Percentiles rank a stretch among this genome's conserved stretches.
These are phyloP conservation scores for Solanum aculeatissimum DNA, from an alignment of 305 asterid species.

Conservation along the genomic window DNA sequence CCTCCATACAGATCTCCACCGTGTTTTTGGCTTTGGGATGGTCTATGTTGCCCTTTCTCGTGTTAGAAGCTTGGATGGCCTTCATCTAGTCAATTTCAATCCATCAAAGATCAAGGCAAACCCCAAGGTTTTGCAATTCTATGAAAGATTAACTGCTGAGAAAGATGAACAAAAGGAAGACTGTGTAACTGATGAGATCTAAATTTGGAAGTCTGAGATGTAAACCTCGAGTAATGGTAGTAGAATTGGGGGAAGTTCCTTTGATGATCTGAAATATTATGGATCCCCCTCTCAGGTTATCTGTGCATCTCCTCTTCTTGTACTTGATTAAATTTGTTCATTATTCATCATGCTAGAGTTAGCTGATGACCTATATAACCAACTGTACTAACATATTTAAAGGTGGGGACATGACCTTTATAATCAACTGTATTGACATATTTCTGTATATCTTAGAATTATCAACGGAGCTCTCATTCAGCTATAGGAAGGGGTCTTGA, in stretches of 20 bases:
- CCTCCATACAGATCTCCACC: slow-evolving; percentile 45
- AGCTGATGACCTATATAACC: too few species aligned
- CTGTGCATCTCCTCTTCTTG: neutral
- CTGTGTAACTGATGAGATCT: neutral
- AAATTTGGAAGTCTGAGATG: neutral
- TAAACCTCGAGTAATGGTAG: neutral
- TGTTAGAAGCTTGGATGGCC: slow-evolving; percentile 49
- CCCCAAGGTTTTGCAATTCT: slow-evolving; percentile 63
- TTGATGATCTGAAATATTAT: neutral
- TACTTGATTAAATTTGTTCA: neutral
- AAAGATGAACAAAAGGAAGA: slow-evolving; percentile 7
- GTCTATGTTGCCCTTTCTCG: slow-evolving; percentile 80
- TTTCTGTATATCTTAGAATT: neutral
- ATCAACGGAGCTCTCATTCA: neutral
- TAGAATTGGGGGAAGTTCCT: neutral
- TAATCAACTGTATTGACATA: neutral
- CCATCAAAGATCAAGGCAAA: slow-evolving; percentile 44
- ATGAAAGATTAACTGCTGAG: slow-evolving; percentile 15
- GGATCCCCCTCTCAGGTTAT: neutral
- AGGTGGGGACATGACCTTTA: too few species aligned
- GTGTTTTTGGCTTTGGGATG: slow-evolving; percentile 72
- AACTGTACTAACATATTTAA: too few species aligned
- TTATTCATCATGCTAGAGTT: neutral
- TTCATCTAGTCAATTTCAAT: slow-evolving; percentile 42
- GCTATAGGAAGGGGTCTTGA: neutral